Percentiles rank a stretch among this genome's conserved stretches.
phyloP scores from a whole-genome alignment of 2,329 filamentous ascomycete genomes.

The Verticillium tricorpus region DNA sequence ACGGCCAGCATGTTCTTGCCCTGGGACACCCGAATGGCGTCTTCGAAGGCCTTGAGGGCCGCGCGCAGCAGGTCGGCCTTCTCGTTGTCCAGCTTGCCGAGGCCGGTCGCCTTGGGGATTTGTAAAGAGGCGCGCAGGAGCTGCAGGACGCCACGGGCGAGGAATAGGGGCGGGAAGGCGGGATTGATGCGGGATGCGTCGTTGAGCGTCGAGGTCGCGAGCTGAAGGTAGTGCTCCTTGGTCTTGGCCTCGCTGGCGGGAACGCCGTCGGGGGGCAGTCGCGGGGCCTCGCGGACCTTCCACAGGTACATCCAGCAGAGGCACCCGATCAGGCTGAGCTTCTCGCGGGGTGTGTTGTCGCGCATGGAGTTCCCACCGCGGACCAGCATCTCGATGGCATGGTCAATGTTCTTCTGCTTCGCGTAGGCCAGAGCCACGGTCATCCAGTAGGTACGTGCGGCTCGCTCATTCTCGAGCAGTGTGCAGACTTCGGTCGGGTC shows the following conservation, averaged over 20 bases:
- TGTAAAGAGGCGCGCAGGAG: constrained; percentile 84
- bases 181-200: constrained; percentile 94
- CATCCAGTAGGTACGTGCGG: constrained; percentile 92
- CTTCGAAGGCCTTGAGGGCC: constrained; percentile 90
- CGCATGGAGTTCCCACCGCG: constrained; percentile 71
- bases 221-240: constrained; percentile 88
- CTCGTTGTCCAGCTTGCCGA: constrained; percentile 65
- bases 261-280: constrained; percentile 57
- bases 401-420: constrained; percentile 89
- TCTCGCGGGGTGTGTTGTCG: constrained; percentile 70
- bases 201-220: constrained; percentile 87
- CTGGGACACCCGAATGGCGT: constrained; percentile 79
- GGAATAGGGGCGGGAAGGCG: constrained; percentile 82
- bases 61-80: constrained; percentile 74
- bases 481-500: constrained; percentile 94
- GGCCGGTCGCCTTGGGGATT: constrained; percentile 64
- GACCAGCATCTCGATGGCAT: constrained; percentile 68
- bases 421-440: constrained; percentile 96
- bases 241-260: constrained; percentile 71
- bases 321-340: constrained; percentile 77
- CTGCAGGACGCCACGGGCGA: constrained; percentile 85
- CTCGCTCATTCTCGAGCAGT: constrained; percentile 89
- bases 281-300: constrained; percentile 77
- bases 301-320: constrained; percentile 88
- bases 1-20: constrained; percentile 88